Evolutionary conservation across 2,329 filamentous ascomycete genomes (phyloP), one percentile per base, ranked within the genome.

Genomic region (Cylindrodendrum hubeiense): DNA sequence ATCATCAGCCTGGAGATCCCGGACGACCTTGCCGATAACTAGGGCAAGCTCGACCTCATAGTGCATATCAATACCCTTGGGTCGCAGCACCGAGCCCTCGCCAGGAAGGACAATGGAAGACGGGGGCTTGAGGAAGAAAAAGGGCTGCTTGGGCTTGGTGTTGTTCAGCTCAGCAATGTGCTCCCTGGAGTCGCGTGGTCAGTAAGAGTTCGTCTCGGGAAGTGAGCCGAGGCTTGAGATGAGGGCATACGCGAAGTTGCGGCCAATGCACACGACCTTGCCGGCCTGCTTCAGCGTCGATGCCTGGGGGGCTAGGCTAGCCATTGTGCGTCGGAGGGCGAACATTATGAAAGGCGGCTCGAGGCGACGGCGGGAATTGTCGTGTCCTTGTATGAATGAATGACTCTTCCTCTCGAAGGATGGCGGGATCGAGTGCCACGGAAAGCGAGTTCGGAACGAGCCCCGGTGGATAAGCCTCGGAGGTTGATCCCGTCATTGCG

Each of bases 91-190:
- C 3, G 95, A 91, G 1, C 95, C 95, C 61, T 90, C 87, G 28
- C 89, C 88, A 0, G 94, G 94, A 22, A 92, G 86, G 4, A 98
- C 87, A 73, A 99, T 93, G 4, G 94, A 93, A 43, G 92, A 93
- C 0, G 95, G 84, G 2, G 96, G 96, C 86, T 99, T 99, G 73
- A 98, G 89, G 87, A 99, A 99, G 90, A 98, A 99, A 84, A 99
- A 98, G 26, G 96, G 96, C 81, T 98, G 94, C 80, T 96, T 97
- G 54, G 96, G 96, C 70, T 90, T 90, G 66, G 87, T 86, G 81
- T 91, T 97, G 81, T 94, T 94, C 72, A 99, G 88, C 84, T 99
- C 96, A 69, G 91, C 89, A 77, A 98, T 92, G 82, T 99, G 96
- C 80, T 97, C 96, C 75, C 93, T 96, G 51, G 9, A 34, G 15